Evolutionary conservation across 805 yeast species (phyloP), one percentile per base, ranked within the genome.

Genomic region (Starmerella vaccinii): DNA sequence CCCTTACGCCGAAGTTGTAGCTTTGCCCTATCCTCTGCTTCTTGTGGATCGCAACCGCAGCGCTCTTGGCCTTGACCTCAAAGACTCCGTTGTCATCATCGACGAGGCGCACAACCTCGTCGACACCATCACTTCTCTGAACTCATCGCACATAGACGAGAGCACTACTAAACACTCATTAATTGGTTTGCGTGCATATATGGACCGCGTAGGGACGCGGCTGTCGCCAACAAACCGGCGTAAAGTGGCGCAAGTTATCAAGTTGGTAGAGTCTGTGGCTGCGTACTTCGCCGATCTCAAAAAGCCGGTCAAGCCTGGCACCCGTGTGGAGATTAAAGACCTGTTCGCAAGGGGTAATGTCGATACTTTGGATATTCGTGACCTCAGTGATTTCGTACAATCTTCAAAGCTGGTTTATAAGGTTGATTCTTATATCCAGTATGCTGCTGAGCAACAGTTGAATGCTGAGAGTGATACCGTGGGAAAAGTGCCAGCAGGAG

Each of bases 101-200:
- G 97, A 89, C 64, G 97, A 89, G 63, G 97, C 97, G 0, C 97
- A 89, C 62, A 89, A 89, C 62, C 67, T 89, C 39, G 62, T 87
- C 26, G 96, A 88, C 57, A 80, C 89, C 0, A 77, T 89, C 2
- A 76, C 81, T 1, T 68, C 82, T 2, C 68, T 90, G 54, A 75
- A 82, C 59, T 85, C 95, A 0, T 73, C 79, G 1, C 65, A 74
- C 3, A 68, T 89, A 0, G 68, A 82, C 0, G 58, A 70, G 1
- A 46, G 57, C 0, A 86, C 83, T 29, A 67, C 86, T 9, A 38
- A 57, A 2, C 40, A 53, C 0, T 73, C 82, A 4, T 65, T 72
- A 18, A 57, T 57, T 2, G 80, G 83, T 0, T 59, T 89, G 35
- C 70, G 74, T 39, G 55, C 60, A 0, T 89, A 89, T 65, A 62